These are phyloP conservation scores for Dryas integrifolia DNA, from an alignment of 331 rosid species.

Conservation along the genomic window DNA sequence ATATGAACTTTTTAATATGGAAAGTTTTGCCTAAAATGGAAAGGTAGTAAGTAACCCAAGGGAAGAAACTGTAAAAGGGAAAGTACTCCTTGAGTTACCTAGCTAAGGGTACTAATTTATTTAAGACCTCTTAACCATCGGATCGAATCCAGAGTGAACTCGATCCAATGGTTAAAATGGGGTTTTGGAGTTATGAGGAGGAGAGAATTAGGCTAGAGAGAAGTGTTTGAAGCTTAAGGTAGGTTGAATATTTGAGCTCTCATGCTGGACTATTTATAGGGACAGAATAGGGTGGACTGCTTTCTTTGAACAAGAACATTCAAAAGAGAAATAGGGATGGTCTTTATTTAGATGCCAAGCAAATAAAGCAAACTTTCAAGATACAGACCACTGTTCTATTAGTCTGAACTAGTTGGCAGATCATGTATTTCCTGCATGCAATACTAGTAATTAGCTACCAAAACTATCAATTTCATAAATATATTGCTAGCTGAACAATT, in stretches of 20 bases:
- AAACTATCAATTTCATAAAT: not conserved
- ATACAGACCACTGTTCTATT: slow-evolving; percentile 32
- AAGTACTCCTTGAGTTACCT: slow-evolving; percentile 7
- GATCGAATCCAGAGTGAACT: slow-evolving; percentile 60
- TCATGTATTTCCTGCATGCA: slow-evolving; percentile 29
- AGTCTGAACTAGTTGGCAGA: slow-evolving; percentile 53
- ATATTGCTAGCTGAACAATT: not conserved
- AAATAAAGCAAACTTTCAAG: slow-evolving; percentile 37
- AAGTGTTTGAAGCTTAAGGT: slow-evolving; percentile 42
- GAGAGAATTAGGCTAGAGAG: slow-evolving; percentile 30
- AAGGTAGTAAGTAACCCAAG: slow-evolving; percentile 5
- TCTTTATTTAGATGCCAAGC: slow-evolving; percentile 64
- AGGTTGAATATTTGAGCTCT: slow-evolving; percentile 45
- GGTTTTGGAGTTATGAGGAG: slow-evolving; percentile 35
- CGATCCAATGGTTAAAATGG: slow-evolving; percentile 54
- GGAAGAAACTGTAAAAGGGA: not conserved
- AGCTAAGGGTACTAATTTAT: slow-evolving; percentile 17
- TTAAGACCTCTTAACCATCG: slow-evolving; percentile 49
- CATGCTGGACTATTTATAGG: slow-evolving; percentile 73
- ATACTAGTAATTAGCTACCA: slow-evolving; percentile 16
- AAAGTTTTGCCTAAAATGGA: slow-evolving; percentile 24
- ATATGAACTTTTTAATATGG: slow-evolving; percentile 16
- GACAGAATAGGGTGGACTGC: slow-evolving; percentile 31
- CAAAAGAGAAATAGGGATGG: slow-evolving; percentile 36
- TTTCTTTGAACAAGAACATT: slow-evolving; percentile 51